phyloP scores from a whole-genome alignment of 176 grass and related monocot genomes.

The Alloteropsis semialata region DNA sequence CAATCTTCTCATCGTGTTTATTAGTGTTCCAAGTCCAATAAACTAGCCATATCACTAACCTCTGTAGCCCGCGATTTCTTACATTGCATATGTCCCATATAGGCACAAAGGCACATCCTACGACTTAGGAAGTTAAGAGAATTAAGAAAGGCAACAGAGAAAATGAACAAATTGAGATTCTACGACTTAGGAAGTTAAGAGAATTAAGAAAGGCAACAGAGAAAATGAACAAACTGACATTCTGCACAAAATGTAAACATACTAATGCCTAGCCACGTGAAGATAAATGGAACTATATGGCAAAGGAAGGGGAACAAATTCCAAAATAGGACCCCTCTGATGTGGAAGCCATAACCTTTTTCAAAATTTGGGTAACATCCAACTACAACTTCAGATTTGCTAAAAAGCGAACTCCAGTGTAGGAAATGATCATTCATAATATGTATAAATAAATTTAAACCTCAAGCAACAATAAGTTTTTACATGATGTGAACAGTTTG shows the following conservation, averaged over 20 bases:
- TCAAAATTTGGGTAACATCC: not conserved
- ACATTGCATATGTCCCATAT: not conserved
- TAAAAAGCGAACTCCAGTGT: not conserved
- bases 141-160: not conserved
- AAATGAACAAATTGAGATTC: too few relatives aligned
- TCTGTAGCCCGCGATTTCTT: too few relatives aligned
- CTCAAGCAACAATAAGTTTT: not conserved
- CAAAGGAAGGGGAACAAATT: not conserved
- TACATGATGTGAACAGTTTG: not conserved
- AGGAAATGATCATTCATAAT: not conserved
- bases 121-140: not conserved
- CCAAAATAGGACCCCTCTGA: not conserved
- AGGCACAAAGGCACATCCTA: not conserved
- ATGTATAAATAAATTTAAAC: not conserved
- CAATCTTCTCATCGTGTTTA: too few relatives aligned
- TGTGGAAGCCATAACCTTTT: not conserved
- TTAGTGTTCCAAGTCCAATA: too few relatives aligned
- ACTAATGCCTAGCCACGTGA: not conserved
- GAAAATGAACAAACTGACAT: not conserved
- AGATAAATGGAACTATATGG: not conserved
- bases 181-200: not conserved
- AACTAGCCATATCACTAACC: too few relatives aligned
- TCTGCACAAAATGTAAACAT: not conserved
- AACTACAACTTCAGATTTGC: not conserved
- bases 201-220: not conserved